Percentiles rank a stretch among this genome's conserved stretches.
These are phyloP conservation scores for Poronia punctata DNA, from an alignment of 495 filamentous ascomycete genomes.

Conservation along the genomic window DNA sequence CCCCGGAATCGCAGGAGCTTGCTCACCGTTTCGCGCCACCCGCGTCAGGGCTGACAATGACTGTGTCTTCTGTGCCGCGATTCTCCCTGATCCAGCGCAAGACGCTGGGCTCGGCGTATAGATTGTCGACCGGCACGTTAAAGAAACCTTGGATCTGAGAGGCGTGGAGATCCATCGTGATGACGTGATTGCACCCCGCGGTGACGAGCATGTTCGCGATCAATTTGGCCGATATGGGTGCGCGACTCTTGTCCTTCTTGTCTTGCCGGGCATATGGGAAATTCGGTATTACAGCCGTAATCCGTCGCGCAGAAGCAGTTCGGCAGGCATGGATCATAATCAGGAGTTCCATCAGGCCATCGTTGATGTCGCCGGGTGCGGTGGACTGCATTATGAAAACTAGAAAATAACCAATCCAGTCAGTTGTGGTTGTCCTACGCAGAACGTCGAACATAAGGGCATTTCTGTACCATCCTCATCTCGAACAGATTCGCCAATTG, in stretches of 20 bases:
- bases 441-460: no score
- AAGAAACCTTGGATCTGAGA: conserved; percentile 90
- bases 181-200: conserved; percentile 79
- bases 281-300: conserved; percentile 90
- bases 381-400: conserved; percentile 97
- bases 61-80: conserved; percentile 70
- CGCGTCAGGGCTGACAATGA: conserved; percentile 95
- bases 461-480: conserved; percentile 76
- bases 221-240: conserved; percentile 83
- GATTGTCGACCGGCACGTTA: conserved; percentile 94
- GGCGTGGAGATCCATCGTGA: conserved; percentile 81
- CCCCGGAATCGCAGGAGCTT: background rate
- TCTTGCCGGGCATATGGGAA: conserved; percentile 98
- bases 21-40: conserved; percentile 89
- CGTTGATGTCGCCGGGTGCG: conserved; percentile 93
- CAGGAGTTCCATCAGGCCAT: conserved; percentile 95
- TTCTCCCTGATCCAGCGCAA: conserved; percentile 87
- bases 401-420: conserved; percentile 21
- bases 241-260: conserved; percentile 92
- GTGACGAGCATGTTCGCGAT: conserved; percentile 98
- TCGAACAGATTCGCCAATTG: conserved; percentile 91
- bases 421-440: conserved; percentile 6
- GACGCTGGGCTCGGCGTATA: conserved; percentile 93
- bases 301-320: conserved; percentile 86
- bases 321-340: conserved; percentile 99